A percentile compares a stretch with the other conserved stretches of the same genome.
Conservation (phyloP, 2,329 filamentous ascomycete genomes). For the Trichophyton verrucosum region DNA sequence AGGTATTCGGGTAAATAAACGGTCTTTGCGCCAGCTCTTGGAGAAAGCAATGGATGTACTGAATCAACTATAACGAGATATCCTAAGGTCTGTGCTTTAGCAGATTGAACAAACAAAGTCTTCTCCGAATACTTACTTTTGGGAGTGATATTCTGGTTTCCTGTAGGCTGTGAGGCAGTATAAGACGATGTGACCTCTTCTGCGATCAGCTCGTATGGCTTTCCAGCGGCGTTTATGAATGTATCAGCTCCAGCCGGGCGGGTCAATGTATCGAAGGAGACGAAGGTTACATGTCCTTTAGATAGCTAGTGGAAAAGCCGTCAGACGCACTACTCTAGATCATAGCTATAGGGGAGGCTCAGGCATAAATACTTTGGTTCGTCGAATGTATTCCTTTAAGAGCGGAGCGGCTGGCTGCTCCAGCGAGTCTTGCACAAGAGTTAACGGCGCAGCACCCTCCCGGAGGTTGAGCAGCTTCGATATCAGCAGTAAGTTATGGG, state of each 20-base stretch:
- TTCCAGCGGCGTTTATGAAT: slow-evolving; percentile 54
- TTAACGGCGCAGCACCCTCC: slow-evolving; percentile 73
- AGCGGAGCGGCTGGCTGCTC: slow-evolving; percentile 66
- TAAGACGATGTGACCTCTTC: slow-evolving; percentile 44
- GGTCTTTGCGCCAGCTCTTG: slow-evolving; percentile 29
- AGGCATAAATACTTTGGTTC: slow-evolving; percentile 50
- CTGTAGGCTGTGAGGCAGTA: not conserved
- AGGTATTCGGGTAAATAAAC: slow-evolving; percentile 56
- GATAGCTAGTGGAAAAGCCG: slow-evolving; percentile 26
- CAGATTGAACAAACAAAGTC: not conserved
- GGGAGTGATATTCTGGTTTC: not conserved
- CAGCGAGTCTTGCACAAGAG: slow-evolving; percentile 69
- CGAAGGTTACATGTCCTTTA: slow-evolving; percentile 58
- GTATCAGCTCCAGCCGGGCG: slow-evolving; percentile 53
- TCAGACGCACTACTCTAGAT: not conserved
- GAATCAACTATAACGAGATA: slow-evolving; percentile 69
- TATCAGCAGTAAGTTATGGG: slow-evolving; percentile 72
- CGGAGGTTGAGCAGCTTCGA: slow-evolving; percentile 69
- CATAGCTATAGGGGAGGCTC: not conserved
- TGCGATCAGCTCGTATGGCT: slow-evolving; percentile 44
- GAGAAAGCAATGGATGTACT: slow-evolving; percentile 51
- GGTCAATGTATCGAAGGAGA: slow-evolving; percentile 64
- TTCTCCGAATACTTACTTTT: not conserved
- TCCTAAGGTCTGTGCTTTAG: slow-evolving; percentile 37
- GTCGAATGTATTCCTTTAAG: slow-evolving; percentile 57